Conservation (phyloP, 2,329 filamentous ascomycete species). For the Eutypa lata region DNA sequence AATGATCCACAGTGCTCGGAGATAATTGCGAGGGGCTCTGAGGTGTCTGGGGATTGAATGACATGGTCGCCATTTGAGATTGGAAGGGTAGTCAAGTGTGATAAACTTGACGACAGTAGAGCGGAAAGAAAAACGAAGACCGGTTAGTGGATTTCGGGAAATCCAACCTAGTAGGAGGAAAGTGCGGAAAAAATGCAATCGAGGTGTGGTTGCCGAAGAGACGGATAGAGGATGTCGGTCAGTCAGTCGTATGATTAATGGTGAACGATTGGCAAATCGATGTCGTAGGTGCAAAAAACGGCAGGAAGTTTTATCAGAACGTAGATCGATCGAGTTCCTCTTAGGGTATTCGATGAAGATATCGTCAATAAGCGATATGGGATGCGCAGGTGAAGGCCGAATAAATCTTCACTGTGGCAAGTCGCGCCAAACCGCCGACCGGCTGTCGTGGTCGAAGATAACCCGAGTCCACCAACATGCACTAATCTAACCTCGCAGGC, state of each 20-base stretch:
- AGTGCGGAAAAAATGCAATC: not conserved
- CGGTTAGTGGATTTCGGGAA: not conserved
- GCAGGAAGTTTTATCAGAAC: not conserved
- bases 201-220: not conserved
- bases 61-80: conserved; percentile 49
- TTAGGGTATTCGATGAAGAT: not conserved
- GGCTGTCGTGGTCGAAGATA: conserved; percentile 31
- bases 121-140: not conserved
- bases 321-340: not conserved
- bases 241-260: not conserved
- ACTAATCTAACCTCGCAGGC: conserved; percentile 13
- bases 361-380: not conserved
- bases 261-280: not conserved
- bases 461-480: conserved; percentile 33
- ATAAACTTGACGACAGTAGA: conserved; percentile 1
- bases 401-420: conserved; percentile 30
- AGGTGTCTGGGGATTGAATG: conserved; percentile 65
- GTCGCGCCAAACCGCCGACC: conserved; percentile 37
- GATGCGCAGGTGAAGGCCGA: conserved; percentile 2
- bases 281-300: not conserved
- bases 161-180: not conserved
- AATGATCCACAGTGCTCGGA: conserved; percentile 50
- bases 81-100: conserved; percentile 10
- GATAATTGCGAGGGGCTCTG: conserved; percentile 64
- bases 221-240: not conserved